These are phyloP conservation scores for Astragalus glycyphyllos DNA, from an alignment of 306 rosid species.

Conservation along the genomic window DNA sequence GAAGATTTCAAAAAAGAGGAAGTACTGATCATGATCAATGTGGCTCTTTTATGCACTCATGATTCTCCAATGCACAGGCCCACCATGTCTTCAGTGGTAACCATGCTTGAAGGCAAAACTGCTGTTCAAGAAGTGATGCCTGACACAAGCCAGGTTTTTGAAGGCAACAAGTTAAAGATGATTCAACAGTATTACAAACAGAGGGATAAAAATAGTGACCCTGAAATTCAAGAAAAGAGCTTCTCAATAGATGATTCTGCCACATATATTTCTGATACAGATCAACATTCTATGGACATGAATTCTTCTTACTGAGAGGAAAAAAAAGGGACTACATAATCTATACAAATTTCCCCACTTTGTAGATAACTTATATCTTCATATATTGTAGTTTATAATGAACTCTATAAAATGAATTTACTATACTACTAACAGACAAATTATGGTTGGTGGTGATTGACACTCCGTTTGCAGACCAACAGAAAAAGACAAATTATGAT, in stretches of 20 bases:
- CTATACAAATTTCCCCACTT: background rate
- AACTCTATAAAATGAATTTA: background rate
- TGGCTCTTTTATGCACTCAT: constrained; percentile 51
- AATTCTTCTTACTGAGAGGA: constrained; percentile 37
- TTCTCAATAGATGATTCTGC: constrained; percentile 33
- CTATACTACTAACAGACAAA: background rate
- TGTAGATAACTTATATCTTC: constrained; percentile 12
- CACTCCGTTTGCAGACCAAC: too few relatives aligned
- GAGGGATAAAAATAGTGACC: background rate
- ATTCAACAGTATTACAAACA: constrained; percentile 24
- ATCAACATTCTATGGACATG: constrained; percentile 34
- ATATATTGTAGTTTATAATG: background rate
- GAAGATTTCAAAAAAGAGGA: constrained; percentile 34
- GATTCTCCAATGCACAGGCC: constrained; percentile 46
- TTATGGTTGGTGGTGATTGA: too few relatives aligned
- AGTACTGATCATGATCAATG: constrained; percentile 49
- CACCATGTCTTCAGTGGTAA: constrained; percentile 50
- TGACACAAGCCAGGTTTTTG: constrained; percentile 41
- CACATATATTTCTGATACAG: constrained; percentile 32
- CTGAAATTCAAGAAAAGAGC: constrained; percentile 35
- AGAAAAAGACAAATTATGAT: background rate
- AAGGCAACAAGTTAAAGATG: constrained; percentile 33
- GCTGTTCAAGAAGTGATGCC: constrained; percentile 30
- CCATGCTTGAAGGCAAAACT: constrained; percentile 49
- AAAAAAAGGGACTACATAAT: background rate